These are phyloP conservation scores for Colletotrichum tamarilloi DNA, from an alignment of 2,329 filamentous ascomycete genomes.

Conservation along the genomic window DNA sequence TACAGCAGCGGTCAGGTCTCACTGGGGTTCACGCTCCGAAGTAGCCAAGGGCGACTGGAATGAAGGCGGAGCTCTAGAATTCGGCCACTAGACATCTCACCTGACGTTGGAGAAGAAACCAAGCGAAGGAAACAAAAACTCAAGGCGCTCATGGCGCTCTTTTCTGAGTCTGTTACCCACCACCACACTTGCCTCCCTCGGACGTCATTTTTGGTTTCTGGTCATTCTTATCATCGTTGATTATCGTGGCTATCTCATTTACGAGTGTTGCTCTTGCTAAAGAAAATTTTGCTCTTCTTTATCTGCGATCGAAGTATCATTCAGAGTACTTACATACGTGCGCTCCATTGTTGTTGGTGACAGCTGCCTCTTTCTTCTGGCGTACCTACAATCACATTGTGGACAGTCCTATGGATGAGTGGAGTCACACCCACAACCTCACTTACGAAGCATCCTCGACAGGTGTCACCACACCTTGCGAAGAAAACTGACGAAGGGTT, in stretches of 20 bases:
- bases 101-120: slow-evolving; percentile 7
- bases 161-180: neutral
- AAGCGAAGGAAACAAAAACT: neutral
- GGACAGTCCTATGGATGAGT: neutral
- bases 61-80: slow-evolving; percentile 8
- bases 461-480: neutral
- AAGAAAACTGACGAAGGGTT: neutral
- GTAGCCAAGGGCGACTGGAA: slow-evolving; percentile 9
- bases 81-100: neutral
- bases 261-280: neutral
- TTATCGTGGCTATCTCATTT: neutral
- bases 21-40: slow-evolving; percentile 18
- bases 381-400: neutral
- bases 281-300: neutral
- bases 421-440: neutral
- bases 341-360: neutral
- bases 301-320: neutral
- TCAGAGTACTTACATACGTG: neutral
- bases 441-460: neutral
- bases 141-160: neutral
- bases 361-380: neutral
- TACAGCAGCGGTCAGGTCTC: slow-evolving; percentile 12
- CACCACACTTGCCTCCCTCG: neutral
- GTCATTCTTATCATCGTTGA: neutral
- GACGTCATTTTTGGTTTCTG: neutral